Percentiles rank a stretch among this genome's conserved stretches.
These are phyloP conservation scores for Cordyceps javanica DNA, from an alignment of 2,329 filamentous ascomycete species.

Conservation along the genomic window DNA sequence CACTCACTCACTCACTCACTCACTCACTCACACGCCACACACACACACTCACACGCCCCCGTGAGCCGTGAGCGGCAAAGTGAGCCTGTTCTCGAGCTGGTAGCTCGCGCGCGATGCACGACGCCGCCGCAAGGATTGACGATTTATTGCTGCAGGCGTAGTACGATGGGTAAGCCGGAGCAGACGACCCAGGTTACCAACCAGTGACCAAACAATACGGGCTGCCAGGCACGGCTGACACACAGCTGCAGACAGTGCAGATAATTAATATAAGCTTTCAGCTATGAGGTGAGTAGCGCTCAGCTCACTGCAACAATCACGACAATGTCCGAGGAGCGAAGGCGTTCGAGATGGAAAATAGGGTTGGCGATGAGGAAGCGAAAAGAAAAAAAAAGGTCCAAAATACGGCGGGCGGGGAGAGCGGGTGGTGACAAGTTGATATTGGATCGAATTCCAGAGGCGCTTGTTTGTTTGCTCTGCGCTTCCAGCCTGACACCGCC, in stretches of 20 bases:
- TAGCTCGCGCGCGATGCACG: neutral
- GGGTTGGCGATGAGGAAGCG: no score
- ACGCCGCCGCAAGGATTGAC: neutral
- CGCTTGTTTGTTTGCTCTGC: no score
- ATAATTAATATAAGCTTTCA: neutral
- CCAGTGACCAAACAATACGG: neutral
- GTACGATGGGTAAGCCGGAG: neutral
- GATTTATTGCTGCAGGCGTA: slow-evolving; percentile 1
- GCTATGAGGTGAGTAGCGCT: no score
- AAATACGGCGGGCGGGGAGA: no score
- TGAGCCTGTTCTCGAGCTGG: neutral
- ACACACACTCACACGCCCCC: neutral
- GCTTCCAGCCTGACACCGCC: no score
- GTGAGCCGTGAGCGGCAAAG: neutral
- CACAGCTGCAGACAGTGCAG: neutral
- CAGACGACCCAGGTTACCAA: neutral
- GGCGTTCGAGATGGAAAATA: no score
- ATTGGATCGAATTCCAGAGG: no score
- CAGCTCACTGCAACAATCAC: no score
- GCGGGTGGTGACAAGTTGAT: no score
- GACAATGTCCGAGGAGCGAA: no score
- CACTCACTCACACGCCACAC: neutral
- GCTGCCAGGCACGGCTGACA: neutral
- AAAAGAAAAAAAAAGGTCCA: no score
- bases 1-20: no score